Conservation (phyloP, 306 rosid species). For the Pyrus betulifolia region DNA sequence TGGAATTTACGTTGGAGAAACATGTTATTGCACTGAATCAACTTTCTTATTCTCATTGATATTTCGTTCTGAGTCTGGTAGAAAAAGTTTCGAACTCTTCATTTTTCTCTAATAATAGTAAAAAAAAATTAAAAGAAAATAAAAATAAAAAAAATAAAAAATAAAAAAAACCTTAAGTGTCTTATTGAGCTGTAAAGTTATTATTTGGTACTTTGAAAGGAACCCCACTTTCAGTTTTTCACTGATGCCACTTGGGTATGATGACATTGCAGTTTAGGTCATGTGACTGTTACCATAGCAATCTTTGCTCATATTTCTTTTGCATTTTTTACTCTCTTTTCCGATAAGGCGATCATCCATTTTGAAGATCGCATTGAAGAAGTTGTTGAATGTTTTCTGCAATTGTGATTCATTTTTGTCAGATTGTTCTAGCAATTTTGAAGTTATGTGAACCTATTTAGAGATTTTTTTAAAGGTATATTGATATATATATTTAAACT, state of each 20-base stretch:
- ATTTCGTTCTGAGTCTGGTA: neutral
- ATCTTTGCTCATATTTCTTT: neutral
- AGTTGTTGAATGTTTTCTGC: neutral
- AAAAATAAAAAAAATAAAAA: no score
- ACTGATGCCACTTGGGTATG: neutral
- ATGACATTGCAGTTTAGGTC: neutral
- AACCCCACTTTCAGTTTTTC: neutral
- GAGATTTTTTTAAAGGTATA: no score
- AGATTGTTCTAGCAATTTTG: neutral
- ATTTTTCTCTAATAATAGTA: no score
- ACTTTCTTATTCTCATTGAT: neutral
- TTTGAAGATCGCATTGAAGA: neutral
- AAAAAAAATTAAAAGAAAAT: no score
- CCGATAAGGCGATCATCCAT: neutral
- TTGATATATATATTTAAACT: no score
- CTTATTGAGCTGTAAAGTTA: neutral
- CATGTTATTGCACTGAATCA: neutral
- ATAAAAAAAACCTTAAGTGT: no score
- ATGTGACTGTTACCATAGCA: neutral
- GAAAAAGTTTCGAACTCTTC: no score
- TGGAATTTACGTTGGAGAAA: neutral
- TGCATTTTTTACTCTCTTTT: neutral
- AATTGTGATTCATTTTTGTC: neutral
- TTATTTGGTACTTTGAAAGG: neutral
- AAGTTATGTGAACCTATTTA: neutral